Conservation (phyloP, 306 rosid genomes). For the Rosa chinensis region DNA sequence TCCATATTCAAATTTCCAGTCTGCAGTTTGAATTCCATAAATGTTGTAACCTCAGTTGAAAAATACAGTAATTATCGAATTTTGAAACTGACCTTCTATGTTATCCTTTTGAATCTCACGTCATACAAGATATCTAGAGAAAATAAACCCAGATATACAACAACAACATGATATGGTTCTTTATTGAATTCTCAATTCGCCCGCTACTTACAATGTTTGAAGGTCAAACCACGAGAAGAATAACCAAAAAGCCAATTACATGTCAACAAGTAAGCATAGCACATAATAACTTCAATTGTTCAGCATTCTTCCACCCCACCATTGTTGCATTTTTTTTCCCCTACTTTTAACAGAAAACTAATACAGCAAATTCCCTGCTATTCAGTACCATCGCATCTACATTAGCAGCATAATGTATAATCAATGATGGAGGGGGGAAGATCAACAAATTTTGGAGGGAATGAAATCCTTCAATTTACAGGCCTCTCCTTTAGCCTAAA, state of each 20-base stretch:
- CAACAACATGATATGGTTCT: slow-evolving; percentile 12
- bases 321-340: slow-evolving; percentile 22
- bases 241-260: slow-evolving; percentile 24
- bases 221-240: neutral
- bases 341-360: slow-evolving; percentile 31
- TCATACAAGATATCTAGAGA: neutral
- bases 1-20: neutral
- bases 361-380: slow-evolving; percentile 42
- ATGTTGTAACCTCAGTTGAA: neutral
- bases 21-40: neutral
- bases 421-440: slow-evolving; percentile 32
- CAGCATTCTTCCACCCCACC: slow-evolving; percentile 37
- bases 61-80: neutral
- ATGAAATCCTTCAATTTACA: slow-evolving; percentile 58
- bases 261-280: slow-evolving; percentile 26
- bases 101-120: neutral
- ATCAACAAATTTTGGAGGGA: slow-evolving; percentile 49
- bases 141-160: neutral
- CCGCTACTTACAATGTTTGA: slow-evolving; percentile 3
- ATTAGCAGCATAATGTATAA: slow-evolving; percentile 41
- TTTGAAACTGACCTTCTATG: neutral
- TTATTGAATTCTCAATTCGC: slow-evolving; percentile 6
- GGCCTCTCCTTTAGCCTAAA: slow-evolving; percentile 77
- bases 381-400: slow-evolving; percentile 43
- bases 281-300: slow-evolving; percentile 38